phyloP scores from a whole-genome alignment of 331 rosid species.

The Cydonia oblonga region DNA sequence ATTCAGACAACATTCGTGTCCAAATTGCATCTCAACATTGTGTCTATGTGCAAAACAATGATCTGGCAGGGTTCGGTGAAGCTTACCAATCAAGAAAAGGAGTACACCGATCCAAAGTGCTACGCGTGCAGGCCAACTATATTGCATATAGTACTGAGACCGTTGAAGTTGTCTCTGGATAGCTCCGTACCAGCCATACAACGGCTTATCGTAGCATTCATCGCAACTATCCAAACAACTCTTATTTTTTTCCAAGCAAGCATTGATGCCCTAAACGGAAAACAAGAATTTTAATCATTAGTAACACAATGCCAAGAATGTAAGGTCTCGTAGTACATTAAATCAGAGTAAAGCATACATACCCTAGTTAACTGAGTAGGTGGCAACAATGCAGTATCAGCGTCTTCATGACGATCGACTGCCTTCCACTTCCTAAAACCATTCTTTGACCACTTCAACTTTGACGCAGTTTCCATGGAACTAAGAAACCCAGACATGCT shows the following conservation, averaged over 20 bases:
- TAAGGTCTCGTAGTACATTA: background rate
- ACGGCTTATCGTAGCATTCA: conserved; percentile 63
- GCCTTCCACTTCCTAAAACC: conserved; percentile 71
- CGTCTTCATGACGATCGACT: conserved; percentile 32
- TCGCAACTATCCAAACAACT: conserved; percentile 54
- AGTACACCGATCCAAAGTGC: conserved; percentile 47
- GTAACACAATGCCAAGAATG: background rate
- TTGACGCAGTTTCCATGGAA: conserved; percentile 54
- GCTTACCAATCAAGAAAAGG: conserved; percentile 70
- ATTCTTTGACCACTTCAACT: conserved; percentile 68
- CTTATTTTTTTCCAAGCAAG: conserved; percentile 53
- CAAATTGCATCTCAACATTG: background rate
- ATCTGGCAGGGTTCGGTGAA: conserved; percentile 7
- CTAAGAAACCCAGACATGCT: conserved; percentile 69
- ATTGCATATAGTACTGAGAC: conserved; percentile 81
- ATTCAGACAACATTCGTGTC: background rate
- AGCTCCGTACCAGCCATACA: conserved; percentile 86
- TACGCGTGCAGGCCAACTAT: conserved; percentile 60
- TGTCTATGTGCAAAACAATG: too few relatives aligned
- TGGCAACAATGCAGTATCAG: conserved; percentile 29
- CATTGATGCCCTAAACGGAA: conserved; percentile 32
- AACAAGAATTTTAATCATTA: conserved; percentile 1
- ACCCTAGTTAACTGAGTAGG: conserved; percentile 54
- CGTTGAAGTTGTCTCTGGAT: conserved; percentile 78
- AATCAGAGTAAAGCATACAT: conserved; percentile 4